Evolutionary conservation across 2,329 filamentous ascomycete genomes (phyloP).

Genomic region (Colletotrichum higginsianum): DNA sequence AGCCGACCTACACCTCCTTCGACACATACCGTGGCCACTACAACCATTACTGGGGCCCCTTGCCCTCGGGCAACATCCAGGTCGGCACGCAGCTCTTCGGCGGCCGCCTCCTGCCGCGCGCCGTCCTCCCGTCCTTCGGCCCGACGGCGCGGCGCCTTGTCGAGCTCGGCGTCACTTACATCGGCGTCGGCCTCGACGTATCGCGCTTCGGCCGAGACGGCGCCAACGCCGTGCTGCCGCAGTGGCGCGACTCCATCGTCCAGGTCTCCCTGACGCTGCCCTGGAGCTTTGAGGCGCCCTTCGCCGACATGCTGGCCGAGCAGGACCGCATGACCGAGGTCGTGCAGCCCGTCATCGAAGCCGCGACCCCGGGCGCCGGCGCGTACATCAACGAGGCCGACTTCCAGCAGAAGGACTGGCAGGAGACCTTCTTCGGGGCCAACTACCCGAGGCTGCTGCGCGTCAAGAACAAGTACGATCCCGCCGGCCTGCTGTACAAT

Average conservation of each 20-base stretch:
- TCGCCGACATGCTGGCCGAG: conserved; percentile 36
- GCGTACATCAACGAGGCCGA: conserved; percentile 53
- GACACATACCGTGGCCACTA: conserved; percentile 46
- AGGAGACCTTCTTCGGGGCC: conserved; percentile 49
- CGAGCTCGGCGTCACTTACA: conserved; percentile 38
- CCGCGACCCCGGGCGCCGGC: conserved; percentile 47
- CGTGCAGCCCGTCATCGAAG: conserved; percentile 50
- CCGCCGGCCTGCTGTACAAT: conserved; percentile 49
- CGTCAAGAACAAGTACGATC: conserved; percentile 52
- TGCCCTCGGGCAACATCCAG: conserved; percentile 49
- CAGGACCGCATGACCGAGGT: conserved; percentile 48
- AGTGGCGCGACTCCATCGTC: conserved; percentile 56
- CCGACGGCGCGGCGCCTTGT: conserved; percentile 30
- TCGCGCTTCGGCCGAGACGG: conserved; percentile 33
- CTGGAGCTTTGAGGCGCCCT: conserved; percentile 39
- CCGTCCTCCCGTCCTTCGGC: conserved; percentile 38
- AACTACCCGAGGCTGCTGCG: conserved; percentile 48
- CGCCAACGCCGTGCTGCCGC: conserved; percentile 57
- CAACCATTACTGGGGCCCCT: conserved; percentile 42
- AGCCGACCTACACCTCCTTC: conserved; percentile 51
- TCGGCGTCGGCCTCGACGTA: conserved; percentile 38
- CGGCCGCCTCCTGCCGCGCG: conserved; percentile 52
- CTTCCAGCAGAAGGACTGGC: conserved; percentile 50
- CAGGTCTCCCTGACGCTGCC: conserved; percentile 47
- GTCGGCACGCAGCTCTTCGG: conserved; percentile 49